Evolutionary conservation across 345 rosid species (phyloP).

Genomic region (Excoecaria cochinchinensis): DNA sequence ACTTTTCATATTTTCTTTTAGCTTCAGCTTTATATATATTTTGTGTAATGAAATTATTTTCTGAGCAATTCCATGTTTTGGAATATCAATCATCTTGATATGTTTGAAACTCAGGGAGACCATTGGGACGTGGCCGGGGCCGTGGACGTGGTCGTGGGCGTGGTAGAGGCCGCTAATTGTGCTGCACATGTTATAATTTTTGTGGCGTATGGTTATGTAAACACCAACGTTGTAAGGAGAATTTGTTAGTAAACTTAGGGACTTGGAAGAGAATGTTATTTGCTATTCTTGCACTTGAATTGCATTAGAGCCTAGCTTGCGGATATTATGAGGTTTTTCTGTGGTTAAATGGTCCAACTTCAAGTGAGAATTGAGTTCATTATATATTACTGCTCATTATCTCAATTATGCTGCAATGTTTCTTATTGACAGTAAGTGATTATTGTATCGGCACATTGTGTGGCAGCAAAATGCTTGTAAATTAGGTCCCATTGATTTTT

Average conservation of each 20-base stretch:
- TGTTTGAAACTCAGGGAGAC: constrained; percentile 51
- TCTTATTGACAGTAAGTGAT: no score
- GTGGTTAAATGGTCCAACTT: background rate
- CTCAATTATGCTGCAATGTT: no score
- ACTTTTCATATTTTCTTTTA: background rate
- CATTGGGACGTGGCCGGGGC: constrained; percentile 88
- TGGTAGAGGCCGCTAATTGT: constrained; percentile 70
- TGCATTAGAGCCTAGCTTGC: constrained; percentile 11
- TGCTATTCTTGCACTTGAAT: background rate
- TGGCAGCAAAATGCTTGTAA: no score
- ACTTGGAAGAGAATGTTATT: constrained; percentile 15
- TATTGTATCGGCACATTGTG: no score
- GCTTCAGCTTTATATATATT: background rate
- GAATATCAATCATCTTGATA: constrained; percentile 7
- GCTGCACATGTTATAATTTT: constrained; percentile 25
- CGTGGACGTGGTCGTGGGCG: constrained; percentile 74
- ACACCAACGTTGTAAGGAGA: constrained; percentile 35
- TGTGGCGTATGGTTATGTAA: constrained; percentile 26
- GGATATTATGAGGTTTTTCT: background rate
- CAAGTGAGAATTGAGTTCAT: background rate
- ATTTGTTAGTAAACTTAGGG: constrained; percentile 13
- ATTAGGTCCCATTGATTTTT: no score
- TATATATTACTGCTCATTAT: no score
- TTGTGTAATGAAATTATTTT: background rate
- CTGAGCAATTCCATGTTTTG: background rate